Conservation (phyloP, 345 rosid species). For the Salix viminalis region DNA sequence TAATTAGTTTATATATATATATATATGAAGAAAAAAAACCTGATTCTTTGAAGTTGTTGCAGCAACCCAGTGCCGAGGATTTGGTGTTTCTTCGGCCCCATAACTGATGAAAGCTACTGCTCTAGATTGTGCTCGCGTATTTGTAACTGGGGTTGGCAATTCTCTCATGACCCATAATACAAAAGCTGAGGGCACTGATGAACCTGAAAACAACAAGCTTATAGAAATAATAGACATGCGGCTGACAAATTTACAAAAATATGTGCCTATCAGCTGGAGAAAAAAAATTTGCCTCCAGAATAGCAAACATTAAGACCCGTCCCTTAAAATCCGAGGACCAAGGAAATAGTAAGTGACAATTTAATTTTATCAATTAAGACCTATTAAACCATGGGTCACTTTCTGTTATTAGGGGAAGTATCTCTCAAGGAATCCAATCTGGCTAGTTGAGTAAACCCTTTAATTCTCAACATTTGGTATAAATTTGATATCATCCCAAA, state of each 20-base stretch:
- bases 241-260: background rate
- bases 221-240: background rate
- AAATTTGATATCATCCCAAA: background rate
- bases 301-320: background rate
- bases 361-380: background rate
- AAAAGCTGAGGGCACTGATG: conserved; percentile 60
- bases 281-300: background rate
- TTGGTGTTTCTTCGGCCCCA: conserved; percentile 19
- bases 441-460: background rate
- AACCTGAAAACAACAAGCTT: conserved; percentile 32
- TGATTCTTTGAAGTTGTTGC: conserved; percentile 42
- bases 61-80: conserved; percentile 38
- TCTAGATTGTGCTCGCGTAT: conserved; percentile 34
- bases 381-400: background rate
- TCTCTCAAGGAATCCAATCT: background rate
- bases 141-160: conserved; percentile 31
- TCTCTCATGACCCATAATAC: conserved; percentile 62
- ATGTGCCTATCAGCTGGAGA: background rate
- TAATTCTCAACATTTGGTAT: background rate
- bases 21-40: conserved; percentile 18
- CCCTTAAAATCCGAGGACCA: background rate
- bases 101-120: conserved; percentile 39
- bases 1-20: too few species aligned
- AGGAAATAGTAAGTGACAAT: background rate
- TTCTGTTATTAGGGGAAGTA: background rate